Evolutionary conservation across 495 filamentous ascomycete species (phyloP).

Genomic region (Aspergillus leporis): DNA sequence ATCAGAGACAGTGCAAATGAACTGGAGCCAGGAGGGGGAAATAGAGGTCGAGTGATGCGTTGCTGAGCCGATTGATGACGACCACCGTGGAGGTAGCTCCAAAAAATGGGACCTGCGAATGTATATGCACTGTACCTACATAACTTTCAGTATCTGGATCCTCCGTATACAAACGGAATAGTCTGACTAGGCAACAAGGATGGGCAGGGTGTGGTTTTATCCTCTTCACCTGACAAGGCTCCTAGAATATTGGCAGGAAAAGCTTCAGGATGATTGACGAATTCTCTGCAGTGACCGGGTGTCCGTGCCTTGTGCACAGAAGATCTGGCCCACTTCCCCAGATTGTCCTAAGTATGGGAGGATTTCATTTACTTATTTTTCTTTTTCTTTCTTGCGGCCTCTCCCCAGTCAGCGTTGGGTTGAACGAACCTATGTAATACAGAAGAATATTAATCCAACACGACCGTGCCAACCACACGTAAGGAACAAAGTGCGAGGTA

Average conservation of each 20-base stretch:
- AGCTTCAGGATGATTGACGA: conserved; percentile 14
- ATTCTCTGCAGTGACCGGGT: conserved; percentile 32
- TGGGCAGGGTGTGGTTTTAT: background rate
- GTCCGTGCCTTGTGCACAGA: conserved; percentile 39
- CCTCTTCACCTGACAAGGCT: background rate
- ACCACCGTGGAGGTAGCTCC: background rate
- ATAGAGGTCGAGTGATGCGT: conserved; percentile 8
- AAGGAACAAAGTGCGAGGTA: background rate
- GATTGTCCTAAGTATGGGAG: conserved; percentile 30
- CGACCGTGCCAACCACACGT: conserved; percentile 1
- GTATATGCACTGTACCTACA: background rate
- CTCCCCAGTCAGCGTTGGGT: background rate
- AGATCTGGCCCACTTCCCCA: conserved; percentile 50
- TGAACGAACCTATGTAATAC: conserved; percentile 1
- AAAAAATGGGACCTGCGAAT: background rate
- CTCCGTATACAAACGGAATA: background rate
- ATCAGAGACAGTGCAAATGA: background rate
- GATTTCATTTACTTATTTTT: conserved; percentile 12
- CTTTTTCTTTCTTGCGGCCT: background rate
- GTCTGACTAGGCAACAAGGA: background rate
- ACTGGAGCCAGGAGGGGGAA: conserved; percentile 1
- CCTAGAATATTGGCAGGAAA: background rate
- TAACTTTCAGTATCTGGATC: background rate
- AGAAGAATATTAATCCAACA: background rate
- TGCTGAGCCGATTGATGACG: background rate